These are phyloP conservation scores for Hypoxylon sp. DNA, from an alignment of 2,329 filamentous ascomycete genomes.

Conservation along the genomic window DNA sequence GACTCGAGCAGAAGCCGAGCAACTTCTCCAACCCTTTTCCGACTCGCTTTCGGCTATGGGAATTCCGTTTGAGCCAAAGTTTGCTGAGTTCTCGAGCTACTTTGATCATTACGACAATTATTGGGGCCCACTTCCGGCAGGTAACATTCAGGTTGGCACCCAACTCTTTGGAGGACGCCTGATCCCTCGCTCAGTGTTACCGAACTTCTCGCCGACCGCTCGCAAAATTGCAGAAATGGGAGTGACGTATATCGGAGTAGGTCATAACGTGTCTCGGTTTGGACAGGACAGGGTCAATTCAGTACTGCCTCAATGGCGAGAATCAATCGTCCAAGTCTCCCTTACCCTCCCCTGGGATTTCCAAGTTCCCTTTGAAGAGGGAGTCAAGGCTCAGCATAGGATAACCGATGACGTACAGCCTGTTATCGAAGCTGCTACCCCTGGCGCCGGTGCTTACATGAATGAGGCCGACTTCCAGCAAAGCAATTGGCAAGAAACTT, in stretches of 20 bases:
- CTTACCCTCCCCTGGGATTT: constrained; percentile 43
- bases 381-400: constrained; percentile 49
- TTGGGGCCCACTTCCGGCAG: constrained; percentile 56
- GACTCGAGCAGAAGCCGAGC: constrained; percentile 48
- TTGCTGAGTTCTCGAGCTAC: constrained; percentile 52
- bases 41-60: constrained; percentile 47
- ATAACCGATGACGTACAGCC: constrained; percentile 55
- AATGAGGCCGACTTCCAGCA: constrained; percentile 61
- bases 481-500: constrained; percentile 54
- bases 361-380: constrained; percentile 45
- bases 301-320: constrained; percentile 56
- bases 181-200: constrained; percentile 55
- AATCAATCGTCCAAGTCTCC: constrained; percentile 51
- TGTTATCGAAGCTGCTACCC: constrained; percentile 46
- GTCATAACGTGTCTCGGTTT: constrained; percentile 50
- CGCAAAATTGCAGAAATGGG: constrained; percentile 53
- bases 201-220: constrained; percentile 54
- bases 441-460: constrained; percentile 53
- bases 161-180: constrained; percentile 58
- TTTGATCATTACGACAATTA: constrained; percentile 56
- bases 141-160: constrained; percentile 53
- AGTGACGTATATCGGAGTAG: constrained; percentile 53
- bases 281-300: constrained; percentile 50
- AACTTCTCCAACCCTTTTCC: constrained; percentile 52
- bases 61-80: constrained; percentile 45